Base-by-base conservation (phyloP, 306 rosid species). In the Cucurbita maxima region DNA sequence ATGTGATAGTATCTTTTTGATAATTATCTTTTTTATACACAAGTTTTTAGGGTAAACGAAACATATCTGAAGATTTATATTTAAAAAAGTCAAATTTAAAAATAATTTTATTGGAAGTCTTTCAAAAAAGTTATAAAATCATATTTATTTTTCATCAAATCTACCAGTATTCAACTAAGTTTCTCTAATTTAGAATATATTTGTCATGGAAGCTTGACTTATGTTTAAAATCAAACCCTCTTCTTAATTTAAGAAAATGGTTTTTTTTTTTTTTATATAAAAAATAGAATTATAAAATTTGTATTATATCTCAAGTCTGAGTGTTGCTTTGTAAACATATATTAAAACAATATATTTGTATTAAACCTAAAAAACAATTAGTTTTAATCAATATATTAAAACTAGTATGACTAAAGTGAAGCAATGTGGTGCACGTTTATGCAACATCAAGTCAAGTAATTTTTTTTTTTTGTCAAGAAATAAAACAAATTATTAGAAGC, bases 391-490 rank as follows among this genome's bases (percentile, higher is more conserved):
- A 66, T 44, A 66, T 66, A 44, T 66, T 45, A 22, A 67, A 68
- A 50, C 18, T 14, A 50, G 41, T 18, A 7, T 68, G 18, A 47
- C 20, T 43, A 68, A 47, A 68, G 73, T 68, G 57, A 68, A 68
- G 57, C 73, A 47, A 68, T 68, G 56, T 44, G 73, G 20, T 47
- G 57, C 73, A 68, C 73, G 73, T 68, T 47, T 47, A 47, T 68
- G 73, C 7, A 20, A 13, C 56, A 47, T 22, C 34, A 47, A 47
- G 73, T 68, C 73, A 68, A 3, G 47, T 68, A 18, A 8, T 20
- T 2, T 30, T 30, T 30, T 2, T 30, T 30, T 30, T 30, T 30
- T 30, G 34, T 30, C 34, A 2, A 30, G 4, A 30, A 30, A 30
- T 30, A 30, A 30, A 30, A 30, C 2, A 30, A 30, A 30, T 30